Base-by-base conservation (phyloP, 2,329 filamentous ascomycete species). In the Fusarium sp. region DNA sequence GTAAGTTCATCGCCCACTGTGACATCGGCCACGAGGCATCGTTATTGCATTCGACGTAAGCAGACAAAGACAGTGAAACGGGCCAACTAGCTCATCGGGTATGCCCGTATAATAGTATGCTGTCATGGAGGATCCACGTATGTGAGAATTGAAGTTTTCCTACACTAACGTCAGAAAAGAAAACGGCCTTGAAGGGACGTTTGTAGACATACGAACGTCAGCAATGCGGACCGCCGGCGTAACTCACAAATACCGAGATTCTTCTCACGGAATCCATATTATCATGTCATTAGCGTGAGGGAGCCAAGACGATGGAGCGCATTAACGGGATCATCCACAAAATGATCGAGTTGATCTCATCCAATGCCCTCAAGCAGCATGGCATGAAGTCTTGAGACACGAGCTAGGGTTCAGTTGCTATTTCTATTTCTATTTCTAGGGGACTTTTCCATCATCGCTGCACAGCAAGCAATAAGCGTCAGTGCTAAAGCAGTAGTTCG, bases 361-460 rank as follows among this genome's bases (percentile, higher is more conserved):
- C 55, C 52, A 47, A 66, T 57, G 41, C n/a, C 34, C 18, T 57
- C 54, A 50, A 50, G 34, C 44, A 58, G 45, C 36, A 39, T 50
- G n/a, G 50, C 30, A 62, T 56, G 64, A 52, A 59, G 55, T 70
- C 42, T 64, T 28, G 55, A 67, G 60, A 73, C 66, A 59, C 54
- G 57, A 73, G 62, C n/a, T 34, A 65, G 51, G 66, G 48, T 59
- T 44, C 52, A 54, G 63, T 70, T 62, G 57, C 66, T 66, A 70
- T 51, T 65, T 54, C 52, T 65, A 70, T 70, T 52, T 70, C 59
- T 54, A 70, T 70, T 54, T 70, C 59, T 54, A 70, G 59, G 66
- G 67, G 66, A 70, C 67, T 62, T 70, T 59, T 55, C 32, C 24
- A 59, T 32, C 36, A 61, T 63, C 28, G 45, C 63, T 66, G 34